Base-by-base conservation (phyloP, 257 asterid species). In the Ligustrum vulgare region DNA sequence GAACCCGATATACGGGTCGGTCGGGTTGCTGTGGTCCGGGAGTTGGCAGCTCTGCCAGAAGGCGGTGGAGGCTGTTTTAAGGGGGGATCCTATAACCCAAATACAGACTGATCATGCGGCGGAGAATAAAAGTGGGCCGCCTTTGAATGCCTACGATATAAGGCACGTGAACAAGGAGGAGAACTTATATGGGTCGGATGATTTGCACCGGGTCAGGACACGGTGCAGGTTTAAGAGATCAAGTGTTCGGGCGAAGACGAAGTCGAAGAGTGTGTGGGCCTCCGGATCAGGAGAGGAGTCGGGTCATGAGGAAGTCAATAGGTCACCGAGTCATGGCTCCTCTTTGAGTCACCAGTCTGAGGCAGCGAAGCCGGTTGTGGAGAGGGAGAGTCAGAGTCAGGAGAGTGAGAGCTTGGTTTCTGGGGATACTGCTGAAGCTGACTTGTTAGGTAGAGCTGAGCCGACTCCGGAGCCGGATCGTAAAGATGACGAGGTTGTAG, bases 1-100 rank as follows among this genome's bases (percentile, higher is more conserved):
- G 72, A 91, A 93, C 67, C 97, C 98, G 73, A 86, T 88, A 18
- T 82, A 86, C 80, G 97, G 98, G 25, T 89, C 98, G 31, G 92
- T 82, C 72, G 97, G 98, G 65, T 75, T 93, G 88, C 54, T 89
- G 3, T 91, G 94, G 91, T 86, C 97, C 18, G 96, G 97, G 0
- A 87, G 81, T 70, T 93, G 98, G 98, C 91, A 88, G 62, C 92
- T 91, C 69, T 93, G 96, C 70, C 93, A 93, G 78, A 72, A 71
- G 83, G 96, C 97, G 0, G 92, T 91, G 67, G 95, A 91, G 79
- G 96, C 93, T 47, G 97, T 88, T 65, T 35, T 93, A 8, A 80
- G 31, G 51, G 98, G 97, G 49, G 81, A 81, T 67, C 93, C 93
- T 77, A 83, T 91, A 10, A 79, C 88, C 43, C 94, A 80, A 37